Base-by-base conservation (phyloP, 1,284 basidiomycete genomes). In the Ceraceosorus bombacis region DNA sequence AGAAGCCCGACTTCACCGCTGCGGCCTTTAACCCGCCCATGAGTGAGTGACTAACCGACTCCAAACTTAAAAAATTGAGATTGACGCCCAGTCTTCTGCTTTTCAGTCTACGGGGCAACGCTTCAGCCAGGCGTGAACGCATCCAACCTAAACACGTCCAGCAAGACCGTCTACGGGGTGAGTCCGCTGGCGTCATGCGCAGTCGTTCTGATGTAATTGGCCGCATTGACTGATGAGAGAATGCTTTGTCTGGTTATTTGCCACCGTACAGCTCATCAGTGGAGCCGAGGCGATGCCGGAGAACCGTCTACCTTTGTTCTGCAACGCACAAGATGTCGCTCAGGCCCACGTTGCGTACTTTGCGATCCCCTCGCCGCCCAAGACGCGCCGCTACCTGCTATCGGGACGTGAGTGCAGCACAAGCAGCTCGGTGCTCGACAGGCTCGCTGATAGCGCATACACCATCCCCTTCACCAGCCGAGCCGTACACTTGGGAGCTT, bases 221-320 rank as follows among this genome's bases (percentile, higher is more conserved):
- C 6, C n/a, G 51, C 6, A 48, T 12, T 48, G 12, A 48, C 15
- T 12, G 12, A 48, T 3, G 15, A 2, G 46, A 48, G 15, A 12
- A 12, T 48, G 12, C 3, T 2, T 3, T 15, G 46, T 15, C 12
- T 15, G 15, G 12, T 2, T 15, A 48, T 48, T 48, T 39, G 40
- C 8, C 17, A 15, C 12, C 15, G 6, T 13, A 38, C 40, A 57
- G 36, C 67, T 78, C 36, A 68, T 79, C 63, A 50, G 52, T 6
- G 55, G 58, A 4, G 56, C 63, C 5, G 57, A 65, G 4, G 55
- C 60, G 5, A 64, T 77, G 54, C 77, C 77, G 0, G 70, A 65
- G 41, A 72, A 78, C 53, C 66, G 77, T 1, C 63, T 79, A 6
- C 78, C 78, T 10, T 69, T 79, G 37, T 79, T 78, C 60, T 71